Conservation (phyloP, 2,329 filamentous ascomycete genomes). For the Sporothrix pallida region DNA sequence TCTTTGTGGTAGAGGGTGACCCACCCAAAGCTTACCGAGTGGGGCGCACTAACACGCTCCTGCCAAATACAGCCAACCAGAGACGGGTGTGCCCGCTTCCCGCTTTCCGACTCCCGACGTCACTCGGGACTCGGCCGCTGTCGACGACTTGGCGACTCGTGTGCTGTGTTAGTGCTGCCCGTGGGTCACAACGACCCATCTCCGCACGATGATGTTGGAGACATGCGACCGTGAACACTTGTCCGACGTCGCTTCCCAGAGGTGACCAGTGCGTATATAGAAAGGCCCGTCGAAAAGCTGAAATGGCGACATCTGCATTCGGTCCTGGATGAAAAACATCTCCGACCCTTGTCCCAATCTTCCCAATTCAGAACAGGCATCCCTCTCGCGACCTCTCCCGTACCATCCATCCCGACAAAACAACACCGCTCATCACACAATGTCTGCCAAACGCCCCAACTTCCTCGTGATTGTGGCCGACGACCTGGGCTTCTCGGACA, state of each 20-base stretch:
- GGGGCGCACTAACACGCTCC: not conserved
- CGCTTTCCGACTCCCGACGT: slow-evolving; percentile 16
- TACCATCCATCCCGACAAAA: not conserved
- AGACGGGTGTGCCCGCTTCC: not conserved
- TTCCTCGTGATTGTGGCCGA: slow-evolving; percentile 25
- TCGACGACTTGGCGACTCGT: not conserved
- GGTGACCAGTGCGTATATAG: slow-evolving; percentile 4
- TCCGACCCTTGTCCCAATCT: not conserved
- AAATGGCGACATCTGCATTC: slow-evolving; percentile 3
- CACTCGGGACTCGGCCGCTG: not conserved
- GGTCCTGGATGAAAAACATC: not conserved
- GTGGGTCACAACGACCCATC: not conserved
- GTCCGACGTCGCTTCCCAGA: not conserved
- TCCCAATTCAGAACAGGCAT: not conserved
- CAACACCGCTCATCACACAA: not conserved
- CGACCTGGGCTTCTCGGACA: slow-evolving; percentile 21
- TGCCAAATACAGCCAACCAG: not conserved
- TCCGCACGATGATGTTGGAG: not conserved
- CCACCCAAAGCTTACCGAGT: not conserved
- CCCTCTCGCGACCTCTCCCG: not conserved
- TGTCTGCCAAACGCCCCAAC: slow-evolving; percentile 12
- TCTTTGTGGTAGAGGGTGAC: not conserved
- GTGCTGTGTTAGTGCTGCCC: not conserved
- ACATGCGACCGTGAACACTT: not conserved
- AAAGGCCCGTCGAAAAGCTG: not conserved